phyloP scores from a whole-genome alignment of 768 basidiomycete species.

The Rhizopogon vinicolor region DNA sequence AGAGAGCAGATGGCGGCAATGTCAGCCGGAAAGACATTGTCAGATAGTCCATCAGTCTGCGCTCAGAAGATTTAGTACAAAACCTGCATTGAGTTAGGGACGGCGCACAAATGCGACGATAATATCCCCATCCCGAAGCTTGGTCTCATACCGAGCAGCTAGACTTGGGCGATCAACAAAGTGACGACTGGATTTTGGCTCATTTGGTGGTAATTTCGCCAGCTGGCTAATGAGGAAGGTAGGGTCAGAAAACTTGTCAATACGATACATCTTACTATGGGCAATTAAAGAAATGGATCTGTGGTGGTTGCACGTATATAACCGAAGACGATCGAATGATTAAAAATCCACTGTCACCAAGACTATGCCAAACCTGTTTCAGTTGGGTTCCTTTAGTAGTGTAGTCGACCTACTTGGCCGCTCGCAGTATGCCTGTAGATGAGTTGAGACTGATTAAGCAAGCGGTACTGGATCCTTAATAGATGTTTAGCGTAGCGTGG shows the following conservation, averaged over 20 bases:
- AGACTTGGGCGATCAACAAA: slow-evolving; percentile 35
- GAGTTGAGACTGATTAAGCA: slow-evolving; percentile 73
- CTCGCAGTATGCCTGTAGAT: slow-evolving; percentile 66
- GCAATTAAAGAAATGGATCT: slow-evolving; percentile 31
- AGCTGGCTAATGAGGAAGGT: slow-evolving; percentile 20
- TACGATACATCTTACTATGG: slow-evolving; percentile 20
- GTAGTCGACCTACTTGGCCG: slow-evolving; percentile 58
- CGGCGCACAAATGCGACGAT: slow-evolving; percentile 43
- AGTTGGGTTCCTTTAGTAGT: not conserved
- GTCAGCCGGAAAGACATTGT: slow-evolving; percentile 63
- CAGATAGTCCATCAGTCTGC: slow-evolving; percentile 53
- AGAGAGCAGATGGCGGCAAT: slow-evolving; percentile 67
- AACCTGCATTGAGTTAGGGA: not conserved
- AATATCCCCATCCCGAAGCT: slow-evolving; percentile 49
- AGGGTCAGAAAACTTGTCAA: not conserved
- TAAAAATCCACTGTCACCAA: slow-evolving; percentile 77
- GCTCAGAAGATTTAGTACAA: not conserved
- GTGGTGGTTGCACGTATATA: slow-evolving; percentile 37
- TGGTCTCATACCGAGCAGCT: slow-evolving; percentile 42
- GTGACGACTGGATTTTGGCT: slow-evolving; percentile 3
- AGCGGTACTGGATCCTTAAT: slow-evolving; percentile 78
- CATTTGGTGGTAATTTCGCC: slow-evolving; percentile 28
- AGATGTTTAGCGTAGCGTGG: slow-evolving; percentile 2
- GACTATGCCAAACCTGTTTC: slow-evolving; percentile 31
- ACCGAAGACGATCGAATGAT: slow-evolving; percentile 67